Evolutionary conservation across 371 early-diverging fungal species (phyloP).

Genomic region (Dichotomocladium elegans): DNA sequence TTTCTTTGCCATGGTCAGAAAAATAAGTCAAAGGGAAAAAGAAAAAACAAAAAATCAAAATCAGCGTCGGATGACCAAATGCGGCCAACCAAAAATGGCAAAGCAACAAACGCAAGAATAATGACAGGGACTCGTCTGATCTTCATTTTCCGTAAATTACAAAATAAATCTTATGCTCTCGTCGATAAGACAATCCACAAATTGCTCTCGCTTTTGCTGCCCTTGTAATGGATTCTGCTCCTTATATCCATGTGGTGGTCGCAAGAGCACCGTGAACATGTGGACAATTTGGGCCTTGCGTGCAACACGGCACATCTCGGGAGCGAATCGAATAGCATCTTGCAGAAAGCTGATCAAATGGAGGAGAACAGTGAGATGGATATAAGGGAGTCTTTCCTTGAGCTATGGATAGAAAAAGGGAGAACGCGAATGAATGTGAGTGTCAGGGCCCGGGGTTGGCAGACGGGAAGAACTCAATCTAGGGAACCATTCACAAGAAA

Average conservation of each 20-base stretch:
- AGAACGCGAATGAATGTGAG: too few species aligned
- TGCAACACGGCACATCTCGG: conserved; percentile 21
- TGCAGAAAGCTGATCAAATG: conserved; percentile 71
- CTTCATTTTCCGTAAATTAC: too few species aligned
- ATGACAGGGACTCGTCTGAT: too few species aligned
- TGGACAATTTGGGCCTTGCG: conserved; percentile 34
- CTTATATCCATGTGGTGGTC: conserved; percentile 31
- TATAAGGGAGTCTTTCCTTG: conserved; percentile 56
- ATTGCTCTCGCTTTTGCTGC: conserved; percentile 25
- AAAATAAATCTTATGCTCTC: too few species aligned
- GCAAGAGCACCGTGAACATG: conserved; percentile 38
- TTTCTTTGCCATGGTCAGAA: conserved; percentile 68
- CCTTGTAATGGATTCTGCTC: conserved; percentile 41
- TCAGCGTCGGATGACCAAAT: too few species aligned
- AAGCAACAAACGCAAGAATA: too few species aligned
- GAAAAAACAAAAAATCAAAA: too few species aligned
- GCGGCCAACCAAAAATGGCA: too few species aligned
- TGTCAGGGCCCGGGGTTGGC: too few species aligned
- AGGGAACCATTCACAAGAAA: conserved; percentile 6
- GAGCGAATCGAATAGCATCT: conserved; percentile 52
- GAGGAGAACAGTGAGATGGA: conserved; percentile 70
- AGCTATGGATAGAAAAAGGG: too few species aligned
- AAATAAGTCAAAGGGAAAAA: too few species aligned
- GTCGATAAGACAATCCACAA: conserved; percentile 22
- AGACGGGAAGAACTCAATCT: too few species aligned